Evolutionary conservation across 2,329 filamentous ascomycete species (phyloP).

Genomic region (Diaporthe vaccinii): DNA sequence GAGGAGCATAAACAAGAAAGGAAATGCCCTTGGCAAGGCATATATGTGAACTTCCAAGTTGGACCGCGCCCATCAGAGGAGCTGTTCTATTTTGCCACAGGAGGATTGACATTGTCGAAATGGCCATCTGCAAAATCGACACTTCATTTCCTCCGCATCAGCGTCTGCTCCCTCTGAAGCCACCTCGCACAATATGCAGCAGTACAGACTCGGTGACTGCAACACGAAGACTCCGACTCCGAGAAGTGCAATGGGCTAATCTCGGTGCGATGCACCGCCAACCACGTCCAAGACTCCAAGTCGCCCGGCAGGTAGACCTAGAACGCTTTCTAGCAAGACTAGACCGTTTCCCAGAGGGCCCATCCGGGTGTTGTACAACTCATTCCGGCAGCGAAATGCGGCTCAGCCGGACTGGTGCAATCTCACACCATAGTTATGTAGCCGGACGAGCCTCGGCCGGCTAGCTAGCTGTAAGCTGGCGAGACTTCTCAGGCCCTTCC

Average conservation of each 20-base stretch:
- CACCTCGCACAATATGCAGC: not conserved
- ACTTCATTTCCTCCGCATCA: slow-evolving; percentile 12
- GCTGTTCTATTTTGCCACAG: not conserved
- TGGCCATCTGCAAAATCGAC: not conserved
- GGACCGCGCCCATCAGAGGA: not conserved
- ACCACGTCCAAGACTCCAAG: not conserved
- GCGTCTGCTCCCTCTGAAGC: not conserved
- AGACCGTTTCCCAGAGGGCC: not conserved
- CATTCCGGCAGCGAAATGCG: slow-evolving; percentile 4
- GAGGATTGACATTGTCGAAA: not conserved
- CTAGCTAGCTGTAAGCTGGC: not conserved
- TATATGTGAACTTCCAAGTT: not conserved
- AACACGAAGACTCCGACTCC: not conserved
- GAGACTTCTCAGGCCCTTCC: not conserved
- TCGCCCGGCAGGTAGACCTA: not conserved
- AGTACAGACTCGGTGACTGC: not conserved
- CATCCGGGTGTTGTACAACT: not conserved
- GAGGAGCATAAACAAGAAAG: slow-evolving; percentile 18
- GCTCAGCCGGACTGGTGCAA: slow-evolving; percentile 11
- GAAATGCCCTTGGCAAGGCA: not conserved
- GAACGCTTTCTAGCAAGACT: not conserved
- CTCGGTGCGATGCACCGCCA: slow-evolving; percentile 23
- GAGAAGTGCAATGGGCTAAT: slow-evolving; percentile 2
- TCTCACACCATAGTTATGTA: slow-evolving; percentile 12
- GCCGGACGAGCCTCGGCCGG: slow-evolving; percentile 3